phyloP scores from a whole-genome alignment of 768 basidiomycete species.

The Pisolithus marmoratus region DNA sequence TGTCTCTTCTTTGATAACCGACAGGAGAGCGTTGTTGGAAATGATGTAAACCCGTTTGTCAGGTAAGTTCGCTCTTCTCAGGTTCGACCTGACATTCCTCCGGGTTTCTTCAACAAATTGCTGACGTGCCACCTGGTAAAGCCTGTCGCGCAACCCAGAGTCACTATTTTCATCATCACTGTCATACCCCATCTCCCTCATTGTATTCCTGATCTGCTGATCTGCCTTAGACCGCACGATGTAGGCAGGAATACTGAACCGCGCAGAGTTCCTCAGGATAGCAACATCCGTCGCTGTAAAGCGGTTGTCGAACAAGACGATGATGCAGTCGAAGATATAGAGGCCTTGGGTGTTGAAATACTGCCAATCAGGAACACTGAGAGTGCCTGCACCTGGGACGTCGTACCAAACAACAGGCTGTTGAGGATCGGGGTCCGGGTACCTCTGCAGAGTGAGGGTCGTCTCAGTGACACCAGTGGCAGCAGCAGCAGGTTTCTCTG shows the following conservation, averaged over 20 bases:
- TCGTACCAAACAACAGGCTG: conserved; percentile 30
- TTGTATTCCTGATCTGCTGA: conserved; percentile 21
- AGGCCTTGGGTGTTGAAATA: conserved; percentile 33
- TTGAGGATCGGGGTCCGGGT: conserved; percentile 14
- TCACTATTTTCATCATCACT: conserved; percentile 13
- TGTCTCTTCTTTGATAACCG: conserved; percentile 1
- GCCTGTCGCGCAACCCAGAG: too few relatives aligned
- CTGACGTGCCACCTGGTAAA: background rate
- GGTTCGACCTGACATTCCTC: conserved; percentile 2
- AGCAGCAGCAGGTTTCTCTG: conserved; percentile 17
- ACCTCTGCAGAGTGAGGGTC: conserved; percentile 20
- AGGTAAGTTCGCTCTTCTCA: conserved; percentile 5
- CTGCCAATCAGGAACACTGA: conserved; percentile 27
- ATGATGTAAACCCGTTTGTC: conserved; percentile 9
- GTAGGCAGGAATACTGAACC: conserved; percentile 27
- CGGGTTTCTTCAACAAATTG: conserved; percentile 8
- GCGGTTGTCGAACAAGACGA: conserved; percentile 28
- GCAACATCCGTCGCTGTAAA: conserved; percentile 30
- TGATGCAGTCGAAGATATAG: conserved; percentile 30
- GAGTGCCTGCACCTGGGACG: conserved; percentile 30
- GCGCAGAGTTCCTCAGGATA: conserved; percentile 25
- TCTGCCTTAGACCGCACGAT: conserved; percentile 30
- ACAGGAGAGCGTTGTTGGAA: conserved; percentile 6
- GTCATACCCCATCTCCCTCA: conserved; percentile 19
- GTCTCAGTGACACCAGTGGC: conserved; percentile 25